A percentile compares a stretch with the other conserved stretches of the same genome.
Evolutionary conservation across 164 flowering plant genomes (phyloP).

Genomic region (Stephania yunnanensis): DNA sequence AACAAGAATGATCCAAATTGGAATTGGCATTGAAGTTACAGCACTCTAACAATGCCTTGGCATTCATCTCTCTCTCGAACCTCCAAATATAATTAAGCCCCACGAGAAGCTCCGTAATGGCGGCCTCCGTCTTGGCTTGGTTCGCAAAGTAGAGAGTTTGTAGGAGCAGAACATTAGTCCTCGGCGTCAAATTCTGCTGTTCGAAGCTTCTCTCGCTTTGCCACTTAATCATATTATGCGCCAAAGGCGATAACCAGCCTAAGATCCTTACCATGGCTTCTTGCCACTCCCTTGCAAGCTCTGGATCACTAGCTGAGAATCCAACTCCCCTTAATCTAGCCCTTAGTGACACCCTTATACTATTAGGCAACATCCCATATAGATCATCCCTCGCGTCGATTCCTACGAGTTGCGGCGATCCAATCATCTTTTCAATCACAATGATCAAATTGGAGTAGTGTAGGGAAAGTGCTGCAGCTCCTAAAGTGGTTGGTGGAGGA

Average conservation of each 20-base stretch:
- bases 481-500: constrained; percentile 58
- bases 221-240: constrained; percentile 93
- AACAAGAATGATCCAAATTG: constrained; percentile 22
- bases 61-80: constrained; percentile 87
- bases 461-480: constrained; percentile 58
- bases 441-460: constrained; percentile 85
- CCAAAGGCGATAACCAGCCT: constrained; percentile 80
- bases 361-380: constrained; percentile 70
- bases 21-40: constrained; percentile 34
- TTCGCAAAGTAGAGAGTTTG: constrained; percentile 83
- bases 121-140: constrained; percentile 83
- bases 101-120: constrained; percentile 85
- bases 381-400: constrained; percentile 82
- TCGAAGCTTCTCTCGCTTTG: constrained; percentile 94
- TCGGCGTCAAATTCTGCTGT: constrained; percentile 53
- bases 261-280: constrained; percentile 67
- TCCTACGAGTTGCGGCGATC: constrained; percentile 77
- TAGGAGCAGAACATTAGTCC: constrained; percentile 56
- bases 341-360: constrained; percentile 54
- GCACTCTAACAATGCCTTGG: constrained; percentile 67
- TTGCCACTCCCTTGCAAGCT: constrained; percentile 76
- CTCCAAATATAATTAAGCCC: constrained; percentile 96
- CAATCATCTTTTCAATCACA: constrained; percentile 80
- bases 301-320: constrained; percentile 62
- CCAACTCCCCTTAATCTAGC: constrained; percentile 68